Percentiles rank a stretch among this genome's conserved stretches.
These are phyloP conservation scores for Lachnellula occidentalis DNA, from an alignment of 2,329 filamentous ascomycete genomes.

Conservation along the genomic window DNA sequence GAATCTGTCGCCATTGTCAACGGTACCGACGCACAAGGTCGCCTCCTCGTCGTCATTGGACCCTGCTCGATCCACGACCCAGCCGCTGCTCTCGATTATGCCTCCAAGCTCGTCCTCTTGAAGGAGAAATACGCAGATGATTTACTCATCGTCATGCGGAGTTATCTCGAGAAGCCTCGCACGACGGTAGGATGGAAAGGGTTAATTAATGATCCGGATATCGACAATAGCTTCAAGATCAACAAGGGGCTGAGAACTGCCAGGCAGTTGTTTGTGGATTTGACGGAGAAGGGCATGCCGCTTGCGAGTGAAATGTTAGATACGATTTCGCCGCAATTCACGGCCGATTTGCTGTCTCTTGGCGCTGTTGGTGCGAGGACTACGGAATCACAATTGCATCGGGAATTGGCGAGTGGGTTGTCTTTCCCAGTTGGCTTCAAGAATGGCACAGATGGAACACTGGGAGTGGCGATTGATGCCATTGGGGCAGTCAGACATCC, in stretches of 20 bases:
- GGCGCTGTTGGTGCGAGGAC: conserved; percentile 95
- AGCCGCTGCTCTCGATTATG: conserved; percentile 85
- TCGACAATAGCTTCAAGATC: conserved; percentile 98
- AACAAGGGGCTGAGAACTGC: conserved; percentile 90
- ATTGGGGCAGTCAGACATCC: conserved; percentile 88
- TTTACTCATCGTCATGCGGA: conserved; percentile 92
- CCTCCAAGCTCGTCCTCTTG: conserved; percentile 71
- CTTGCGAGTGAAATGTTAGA: conserved; percentile 97
- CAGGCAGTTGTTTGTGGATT: conserved; percentile 85
- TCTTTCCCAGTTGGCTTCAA: conserved; percentile 99
- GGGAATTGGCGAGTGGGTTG: conserved; percentile 87
- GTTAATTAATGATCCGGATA: conserved; percentile 96
- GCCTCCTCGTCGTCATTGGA: conserved; percentile 76
- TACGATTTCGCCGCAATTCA: conserved; percentile 95
- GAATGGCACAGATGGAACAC: conserved; percentile 91
- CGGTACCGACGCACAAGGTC: conserved; percentile 52
- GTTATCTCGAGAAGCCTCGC: conserved; percentile 96
- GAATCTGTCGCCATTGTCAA: conserved; percentile 66
- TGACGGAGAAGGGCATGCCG: conserved; percentile 90
- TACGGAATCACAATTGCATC: conserved; percentile 91
- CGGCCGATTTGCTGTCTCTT: conserved; percentile 85
- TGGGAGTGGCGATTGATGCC: conserved; percentile 88
- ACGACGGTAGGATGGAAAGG: conserved; percentile 99
- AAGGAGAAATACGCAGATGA: conserved; percentile 87
- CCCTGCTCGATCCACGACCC: conserved; percentile 98